Percentiles rank a stretch among this genome's conserved stretches.
Evolutionary conservation across 768 basidiomycete species (phyloP).

Genomic region (Phylloporus sp.): DNA sequence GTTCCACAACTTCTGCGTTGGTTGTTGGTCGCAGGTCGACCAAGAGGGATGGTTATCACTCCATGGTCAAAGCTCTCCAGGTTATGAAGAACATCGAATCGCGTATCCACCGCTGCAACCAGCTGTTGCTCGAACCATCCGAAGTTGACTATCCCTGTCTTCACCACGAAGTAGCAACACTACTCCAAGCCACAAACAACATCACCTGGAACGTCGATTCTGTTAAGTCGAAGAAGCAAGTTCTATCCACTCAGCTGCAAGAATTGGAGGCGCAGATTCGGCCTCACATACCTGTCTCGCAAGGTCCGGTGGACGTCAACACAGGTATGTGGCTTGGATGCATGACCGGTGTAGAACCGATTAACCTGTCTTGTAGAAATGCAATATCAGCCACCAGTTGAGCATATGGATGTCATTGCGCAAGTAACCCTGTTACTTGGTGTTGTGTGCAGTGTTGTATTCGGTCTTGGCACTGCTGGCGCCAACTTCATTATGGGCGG

Average conservation of each 20-base stretch:
- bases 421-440: conserved; percentile 1
- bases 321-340: too few relatives aligned
- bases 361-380: too few relatives aligned
- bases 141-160: too few relatives aligned
- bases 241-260: too few relatives aligned
- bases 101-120: not conserved
- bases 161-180: too few relatives aligned
- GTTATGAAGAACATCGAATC: not conserved
- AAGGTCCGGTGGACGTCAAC: not conserved
- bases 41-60: not conserved
- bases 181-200: too few relatives aligned
- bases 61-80: not conserved
- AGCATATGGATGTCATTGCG: conserved; percentile 1
- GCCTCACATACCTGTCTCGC: too few relatives aligned
- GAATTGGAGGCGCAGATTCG: too few relatives aligned
- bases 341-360: too few relatives aligned
- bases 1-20: too few relatives aligned
- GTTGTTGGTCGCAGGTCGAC: not conserved
- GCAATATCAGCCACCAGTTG: not conserved
- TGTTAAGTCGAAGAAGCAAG: too few relatives aligned
- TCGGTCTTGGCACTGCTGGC: conserved; percentile 6
- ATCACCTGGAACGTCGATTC: too few relatives aligned
- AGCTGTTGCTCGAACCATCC: not conserved
- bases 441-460: conserved; percentile 6
- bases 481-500: conserved; percentile 19